Base-by-base conservation (phyloP, 148 eudicot genomes). In the Hydrangea macrophylla region DNA sequence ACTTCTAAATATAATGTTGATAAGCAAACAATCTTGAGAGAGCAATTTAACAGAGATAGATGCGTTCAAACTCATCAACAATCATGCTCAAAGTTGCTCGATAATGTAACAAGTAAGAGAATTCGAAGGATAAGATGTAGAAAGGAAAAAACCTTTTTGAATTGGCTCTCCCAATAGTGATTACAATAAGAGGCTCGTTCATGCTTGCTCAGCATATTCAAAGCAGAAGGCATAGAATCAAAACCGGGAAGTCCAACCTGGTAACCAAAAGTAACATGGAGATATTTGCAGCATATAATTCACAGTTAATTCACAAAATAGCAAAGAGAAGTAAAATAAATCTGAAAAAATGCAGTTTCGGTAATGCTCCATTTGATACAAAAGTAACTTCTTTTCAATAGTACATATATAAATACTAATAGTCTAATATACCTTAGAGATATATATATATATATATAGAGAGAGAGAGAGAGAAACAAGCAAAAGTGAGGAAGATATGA, bases 211-310 rank as follows among this genome's bases (percentile, higher is more conserved):
- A 95, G 85, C 96, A 91, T 87, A 78, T 95, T 81, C 69, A 95
- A 79, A 66, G 99, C 93, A 73, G 99, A 89, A 56, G 99, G 96
- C 99, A 95, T 85, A 25, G 99, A 85, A 75, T 95, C 99, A 63
- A 89, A 95, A 58, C 99, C 99, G 63, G 99, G 99, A 80, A 95
- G 88, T 51, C 99, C 97, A 86, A 95, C 85, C 99, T 95, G 88
- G 70, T 32, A 64, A 60, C 40, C 63, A 67, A 56, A 27, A 59
- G 44, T 64, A 58, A 71, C 53, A 65, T 33, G 54, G 44, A 65
- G 7, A 71, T 24, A 4, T 60, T 9, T n/a, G 27, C 13, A n/a
- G 57, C 28, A 6, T 33, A 55, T 11, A 50, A 26, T 58, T 26
- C 27, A 54, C 48, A 62, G 53, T 54, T 35, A 17, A 51, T 67